Evolutionary conservation across 345 rosid species (phyloP), one percentile per base, ranked within the genome.

Genomic region (Cardamine chenopodiifolia): DNA sequence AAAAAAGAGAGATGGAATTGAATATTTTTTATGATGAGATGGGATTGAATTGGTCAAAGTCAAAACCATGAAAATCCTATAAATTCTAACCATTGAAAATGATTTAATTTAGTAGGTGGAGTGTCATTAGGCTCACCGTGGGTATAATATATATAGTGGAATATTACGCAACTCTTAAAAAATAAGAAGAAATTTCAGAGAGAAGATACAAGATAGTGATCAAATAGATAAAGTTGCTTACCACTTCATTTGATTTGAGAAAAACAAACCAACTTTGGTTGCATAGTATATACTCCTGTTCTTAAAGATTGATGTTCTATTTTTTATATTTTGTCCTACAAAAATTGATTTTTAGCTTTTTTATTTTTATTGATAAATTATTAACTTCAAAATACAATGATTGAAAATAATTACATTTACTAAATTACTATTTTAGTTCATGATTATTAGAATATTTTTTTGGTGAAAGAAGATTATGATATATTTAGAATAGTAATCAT

Each of bases 131-230:
- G 68, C 62, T 18, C 15, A 20, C 32, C 34, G 18, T 58, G 47
- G 35, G 17, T 31, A 53, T 76, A 62, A 34, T n/a, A n/a, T n/a
- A n/a, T n/a, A n/a, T 76, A 62, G 35, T 70, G 76, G 80, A 64
- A 47, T 48, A 77, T 71, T 62, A 57, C 72, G 68, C 26, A 58
- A 19, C 23, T 34, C 18, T 18, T 14, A 7, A 61, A 32, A 44
- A 22, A 28, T 14, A 35, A 29, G 14, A 50, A 59, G 15, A 66
- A 3, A 42, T 75, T 35, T 17, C 8, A 49, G 19, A 58, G 18
- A 23, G 53, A 15, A 37, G 59, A 35, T 77, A 56, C 31, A 60
- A 35, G 65, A 60, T 20, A 60, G 50, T 62, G 71, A 70, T 35
- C 39, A 14, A 37, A 15, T 35, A 77, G 48, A 71, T 65, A 55